phyloP scores from a whole-genome alignment of 2,329 filamentous ascomycete genomes.

The Ramularia collo-cygni region DNA sequence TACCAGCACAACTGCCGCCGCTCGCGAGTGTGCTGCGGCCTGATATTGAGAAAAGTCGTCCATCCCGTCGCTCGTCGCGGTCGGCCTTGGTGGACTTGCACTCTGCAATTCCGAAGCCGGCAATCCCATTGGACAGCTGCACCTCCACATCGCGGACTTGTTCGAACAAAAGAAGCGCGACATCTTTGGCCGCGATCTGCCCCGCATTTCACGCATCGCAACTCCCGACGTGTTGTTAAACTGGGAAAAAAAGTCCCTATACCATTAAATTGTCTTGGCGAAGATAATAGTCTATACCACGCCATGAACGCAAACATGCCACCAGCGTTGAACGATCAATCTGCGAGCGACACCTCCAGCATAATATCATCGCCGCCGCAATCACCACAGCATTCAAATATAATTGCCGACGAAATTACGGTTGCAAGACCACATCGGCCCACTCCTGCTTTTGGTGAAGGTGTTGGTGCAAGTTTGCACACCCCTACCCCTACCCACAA shows the following conservation, averaged over 20 bases:
- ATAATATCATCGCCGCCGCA: slow-evolving; percentile 21
- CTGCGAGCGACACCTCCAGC: slow-evolving; percentile 7
- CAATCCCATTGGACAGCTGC: slow-evolving; percentile 1
- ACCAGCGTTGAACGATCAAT: background rate
- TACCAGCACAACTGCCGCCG: too few species aligned
- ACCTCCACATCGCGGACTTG: too few species aligned
- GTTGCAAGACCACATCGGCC: slow-evolving; percentile 11
- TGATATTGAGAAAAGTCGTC: too few species aligned
- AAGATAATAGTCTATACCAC: background rate
- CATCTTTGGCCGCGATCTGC: slow-evolving; percentile 8
- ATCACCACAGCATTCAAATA: slow-evolving; percentile 20
- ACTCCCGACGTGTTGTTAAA: slow-evolving; percentile 3
- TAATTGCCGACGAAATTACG: slow-evolving; percentile 19
- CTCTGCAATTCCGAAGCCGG: too few species aligned
- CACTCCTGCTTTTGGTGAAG: slow-evolving; percentile 26
- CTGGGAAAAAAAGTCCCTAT: background rate
- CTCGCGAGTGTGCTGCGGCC: too few species aligned
- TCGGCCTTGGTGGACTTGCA: too few species aligned
- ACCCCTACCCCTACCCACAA: slow-evolving; percentile 5
- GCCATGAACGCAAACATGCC: background rate
- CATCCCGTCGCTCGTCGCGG: too few species aligned
- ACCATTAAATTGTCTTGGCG: too few species aligned
- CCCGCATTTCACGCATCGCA: slow-evolving; percentile 3
- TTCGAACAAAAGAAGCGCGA: background rate
- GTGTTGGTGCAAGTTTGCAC: slow-evolving; percentile 24